Evolutionary conservation across 73 alveolate genomes (phyloP), one percentile per base, ranked within the genome.

Genomic region (Symbiodinium natans): DNA sequence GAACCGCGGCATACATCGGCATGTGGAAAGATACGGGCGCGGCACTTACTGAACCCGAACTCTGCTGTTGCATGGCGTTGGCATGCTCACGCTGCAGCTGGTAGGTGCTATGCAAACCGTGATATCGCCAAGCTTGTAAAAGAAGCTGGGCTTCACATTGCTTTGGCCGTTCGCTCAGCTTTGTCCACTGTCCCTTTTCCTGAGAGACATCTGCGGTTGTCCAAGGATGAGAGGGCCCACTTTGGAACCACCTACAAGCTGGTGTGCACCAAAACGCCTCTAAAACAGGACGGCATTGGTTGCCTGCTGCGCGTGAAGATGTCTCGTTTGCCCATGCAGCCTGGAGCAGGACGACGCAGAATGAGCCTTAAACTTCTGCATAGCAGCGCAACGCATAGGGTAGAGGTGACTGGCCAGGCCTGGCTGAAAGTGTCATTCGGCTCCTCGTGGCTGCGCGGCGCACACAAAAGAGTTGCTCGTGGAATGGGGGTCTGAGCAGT

Each of bases 1-100:
- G 97, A 90, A 90, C 52, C 97, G 97, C 52, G 97, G 97, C 80
- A 90, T 90, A 15, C 97, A 90, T 39, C 97, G 97, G 31, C 97
- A 90, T 3, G 97, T 90, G 75, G 97, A 90, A 42, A 71, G 46
- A 33, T 90, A 90, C 25, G 97, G 97, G 97, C 40, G n/a, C 82
- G 83, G 27, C 38, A 1, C 77, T 63, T 63, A 63, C 34, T 59
- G 36, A 13, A 21, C 59, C 21, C 21, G 74, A 13, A 8, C 15
- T 56, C 74, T 56, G 2, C 77, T 63, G 2, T 63, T 52, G 68
- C 68, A 21, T 17, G 68, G 13, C 68, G 68, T 52, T 43, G 56
- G 56, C 56, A 43, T n/a, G 59, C 21, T 46, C 13, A 13, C 59
- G 59, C 59, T 46, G 59, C 21, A 46, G 6, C 59, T 9, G 13